These are phyloP conservation scores for Neofusicoccum parvum DNA, from an alignment of 2,329 filamentous ascomycete species.

Conservation along the genomic window DNA sequence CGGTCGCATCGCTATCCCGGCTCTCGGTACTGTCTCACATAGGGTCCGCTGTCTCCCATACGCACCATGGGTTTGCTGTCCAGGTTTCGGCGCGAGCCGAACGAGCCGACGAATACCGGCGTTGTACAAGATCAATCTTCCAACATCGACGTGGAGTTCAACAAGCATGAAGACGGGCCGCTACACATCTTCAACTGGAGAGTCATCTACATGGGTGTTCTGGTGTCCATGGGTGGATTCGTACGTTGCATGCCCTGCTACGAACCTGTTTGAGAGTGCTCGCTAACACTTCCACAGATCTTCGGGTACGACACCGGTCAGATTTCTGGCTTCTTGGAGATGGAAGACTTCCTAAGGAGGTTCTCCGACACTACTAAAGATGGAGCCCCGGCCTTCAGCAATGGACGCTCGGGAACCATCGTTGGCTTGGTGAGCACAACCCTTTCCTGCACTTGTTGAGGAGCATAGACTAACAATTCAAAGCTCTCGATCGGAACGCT, in stretches of 20 bases:
- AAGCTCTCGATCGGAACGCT: conserved; percentile 64
- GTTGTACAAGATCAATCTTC: neutral
- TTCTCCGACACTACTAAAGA: conserved; percentile 31
- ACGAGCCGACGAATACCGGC: neutral
- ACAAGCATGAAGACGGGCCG: neutral
- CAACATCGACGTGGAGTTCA: conserved; percentile 1
- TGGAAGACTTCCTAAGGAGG: conserved; percentile 36
- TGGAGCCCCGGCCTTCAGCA: conserved; percentile 32
- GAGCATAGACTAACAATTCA: conserved; percentile 30
- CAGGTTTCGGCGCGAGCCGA: conserved; percentile 9
- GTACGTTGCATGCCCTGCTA: neutral
- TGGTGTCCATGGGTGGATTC: conserved; percentile 41
- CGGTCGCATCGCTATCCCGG: neutral
- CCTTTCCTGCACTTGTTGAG: too few relatives aligned
- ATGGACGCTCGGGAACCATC: conserved; percentile 37
- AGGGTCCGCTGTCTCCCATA: neutral
- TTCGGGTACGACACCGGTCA: conserved; percentile 35
- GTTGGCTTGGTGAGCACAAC: conserved; percentile 34
- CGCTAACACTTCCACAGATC: conserved; percentile 24
- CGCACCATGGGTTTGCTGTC: conserved; percentile 3
- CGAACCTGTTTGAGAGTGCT: neutral
- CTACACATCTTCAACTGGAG: conserved; percentile 13
- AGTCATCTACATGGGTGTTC: conserved; percentile 31
- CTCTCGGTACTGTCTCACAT: neutral
- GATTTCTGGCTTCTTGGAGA: conserved; percentile 39